Evolutionary conservation across 176 grass and related monocot species (phyloP), one percentile per base, ranked within the genome.

Genomic region (Triticum monococcum): DNA sequence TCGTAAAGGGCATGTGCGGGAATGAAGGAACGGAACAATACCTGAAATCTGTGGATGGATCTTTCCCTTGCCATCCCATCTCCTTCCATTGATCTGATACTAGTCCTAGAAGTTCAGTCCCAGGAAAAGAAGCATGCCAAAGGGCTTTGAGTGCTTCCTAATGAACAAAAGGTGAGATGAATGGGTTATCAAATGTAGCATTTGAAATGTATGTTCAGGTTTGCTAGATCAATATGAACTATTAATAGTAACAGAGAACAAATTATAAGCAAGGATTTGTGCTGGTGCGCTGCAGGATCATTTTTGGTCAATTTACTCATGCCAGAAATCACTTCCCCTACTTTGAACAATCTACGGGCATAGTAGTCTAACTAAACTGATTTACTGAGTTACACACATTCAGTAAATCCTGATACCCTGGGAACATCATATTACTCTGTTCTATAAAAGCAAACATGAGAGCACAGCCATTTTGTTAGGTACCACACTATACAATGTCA

Each of bases 41-140:
- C 94, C 94, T 93, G 81, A 95, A 95, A 89, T 95, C 89, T 71
- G 91, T 95, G 40, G 94, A 95, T 48, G 94, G 94, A 81, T 93
- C 94, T 89, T 95, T 95, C 63, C 94, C 91, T 87, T 95, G 94
- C 89, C 91, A 93, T 73, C 94, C 94, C 89, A 95, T 95, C 74
- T 95, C 91, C 77, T 95, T 95, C 94, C 94, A 95, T 76, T 95
- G 94, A 5, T 91, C 89, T 88, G 94, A 95, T 64, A 95, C 82
- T 68, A 95, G 79, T 73, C 84, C 94, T 77, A 71, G 66, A 77
- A 95, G 87, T 74, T 91, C 87, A 71, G 83, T 88, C 79, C 89
- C 86, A 84, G 91, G 94, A 88, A 82, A 95, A 75, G 87, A 89
- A 89, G 74, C 81, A 85, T 83, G 88, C 91, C 94, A 95, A 35